Conservation (phyloP, 371 early-diverging fungal species). For the Mortierella sp. region DNA sequence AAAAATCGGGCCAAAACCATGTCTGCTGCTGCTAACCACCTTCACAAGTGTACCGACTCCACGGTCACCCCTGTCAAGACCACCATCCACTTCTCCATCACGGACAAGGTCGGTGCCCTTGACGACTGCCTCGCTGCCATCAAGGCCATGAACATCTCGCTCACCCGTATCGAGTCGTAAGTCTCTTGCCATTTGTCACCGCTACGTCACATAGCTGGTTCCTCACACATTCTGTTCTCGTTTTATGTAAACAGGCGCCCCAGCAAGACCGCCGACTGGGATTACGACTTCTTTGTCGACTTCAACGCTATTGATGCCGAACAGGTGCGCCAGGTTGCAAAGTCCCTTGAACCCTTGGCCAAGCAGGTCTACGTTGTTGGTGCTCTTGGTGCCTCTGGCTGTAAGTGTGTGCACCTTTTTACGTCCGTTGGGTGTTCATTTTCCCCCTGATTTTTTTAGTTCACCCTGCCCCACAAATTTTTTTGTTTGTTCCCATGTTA, state of each 20-base stretch:
- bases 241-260: conserved; percentile 70
- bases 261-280: conserved; percentile 77
- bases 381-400: conserved; percentile 26
- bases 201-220: too few relatives aligned
- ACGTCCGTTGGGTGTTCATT: not conserved
- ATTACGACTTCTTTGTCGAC: conserved; percentile 95
- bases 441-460: not conserved
- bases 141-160: conserved; percentile 79
- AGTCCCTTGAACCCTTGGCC: conserved; percentile 68
- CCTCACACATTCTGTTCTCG: too few relatives aligned
- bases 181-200: conserved; percentile 18
- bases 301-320: conserved; percentile 71
- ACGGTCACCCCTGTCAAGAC: conserved; percentile 39
- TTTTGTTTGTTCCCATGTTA: not conserved
- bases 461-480: conserved; percentile 10
- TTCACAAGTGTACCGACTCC: conserved; percentile 47
- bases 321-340: conserved; percentile 69
- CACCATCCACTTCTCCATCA: conserved; percentile 81
- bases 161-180: conserved; percentile 94
- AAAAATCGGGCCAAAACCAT: conserved; percentile 1
- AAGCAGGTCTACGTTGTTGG: conserved; percentile 73
- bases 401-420: conserved; percentile 12
- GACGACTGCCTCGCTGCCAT: conserved; percentile 86
- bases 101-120: conserved; percentile 87
- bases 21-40: conserved; percentile 31